Evolutionary conservation across 2,329 filamentous ascomycete species (phyloP), one percentile per base, ranked within the genome.

Genomic region (Dichotomopilus funicola): DNA sequence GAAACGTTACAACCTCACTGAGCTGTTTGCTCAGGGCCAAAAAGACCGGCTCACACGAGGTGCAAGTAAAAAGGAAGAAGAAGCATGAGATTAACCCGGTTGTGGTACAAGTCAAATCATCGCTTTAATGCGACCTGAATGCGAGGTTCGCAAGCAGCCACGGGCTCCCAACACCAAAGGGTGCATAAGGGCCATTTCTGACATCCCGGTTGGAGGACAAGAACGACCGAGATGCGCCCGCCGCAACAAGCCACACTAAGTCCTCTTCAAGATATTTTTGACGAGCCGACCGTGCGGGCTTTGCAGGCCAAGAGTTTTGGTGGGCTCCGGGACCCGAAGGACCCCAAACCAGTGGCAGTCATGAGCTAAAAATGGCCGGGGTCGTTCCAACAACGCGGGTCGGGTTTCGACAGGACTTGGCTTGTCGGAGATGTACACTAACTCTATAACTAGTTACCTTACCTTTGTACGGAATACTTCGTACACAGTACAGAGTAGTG

Each of bases 1-100:
- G 58, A 91, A 89, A 72, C 81, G 83, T 62, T 92, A 85, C 72
- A 94, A 94, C 68, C 71, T 95, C 41, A 82, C 86, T 55, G 88
- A 90, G 69, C 78, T 92, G 31, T 88, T 87, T 67, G 75, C 75
- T 55, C 61, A 68, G 35, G 68, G 67, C 44, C 53, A 46, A n/a
- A 56, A 55, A 36, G 51, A 42, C 36, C 12, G 42, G 27, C n/a
- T 19, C 40, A 11, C 6, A 8, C 6, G 7, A 6, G 13, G 37
- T 10, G 41, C 48, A 44, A 43, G 12, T 38, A 42, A 13, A 33
- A 10, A 11, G 11, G 41, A 38, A 12, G 37, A 38, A 12, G 37
- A 12, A 8, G 37, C 37, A 27, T 27, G 19, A 27, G 19, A 27
- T 27, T 27, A 27, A 27, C 19, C 19, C 19, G 19, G 19, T 27